Conservation (phyloP, 345 rosid species). For the Alliaria petiolata region DNA sequence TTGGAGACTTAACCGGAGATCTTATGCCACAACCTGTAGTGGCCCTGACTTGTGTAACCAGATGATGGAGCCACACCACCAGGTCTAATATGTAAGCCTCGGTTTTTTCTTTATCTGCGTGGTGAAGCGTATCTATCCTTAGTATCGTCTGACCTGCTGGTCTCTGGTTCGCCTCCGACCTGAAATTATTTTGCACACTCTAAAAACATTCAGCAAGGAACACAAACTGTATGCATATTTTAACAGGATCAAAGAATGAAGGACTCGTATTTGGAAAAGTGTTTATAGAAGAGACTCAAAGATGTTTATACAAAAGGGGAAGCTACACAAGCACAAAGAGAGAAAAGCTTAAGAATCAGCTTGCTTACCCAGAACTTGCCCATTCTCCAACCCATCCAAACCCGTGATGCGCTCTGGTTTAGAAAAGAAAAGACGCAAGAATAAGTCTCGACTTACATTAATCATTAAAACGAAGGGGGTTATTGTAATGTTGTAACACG, state of each 20-base stretch:
- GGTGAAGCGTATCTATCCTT: constrained; percentile 89
- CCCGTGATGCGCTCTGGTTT: constrained; percentile 92
- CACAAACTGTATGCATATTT: neutral
- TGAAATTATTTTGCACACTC: constrained; percentile 24
- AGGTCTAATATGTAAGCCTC: constrained; percentile 74
- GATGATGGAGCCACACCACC: constrained; percentile 92
- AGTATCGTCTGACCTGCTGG: constrained; percentile 78
- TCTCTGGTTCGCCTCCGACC: constrained; percentile 72
- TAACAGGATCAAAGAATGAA: too few species aligned
- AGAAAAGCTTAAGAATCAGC: constrained; percentile 7
- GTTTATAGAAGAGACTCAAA: too few species aligned
- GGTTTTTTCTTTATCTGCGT: constrained; percentile 89
- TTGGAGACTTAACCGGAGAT: constrained; percentile 87
- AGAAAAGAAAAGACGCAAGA: constrained; percentile 19
- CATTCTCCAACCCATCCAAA: constrained; percentile 99
- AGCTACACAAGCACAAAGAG: neutral
- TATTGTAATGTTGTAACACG: neutral
- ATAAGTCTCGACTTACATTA: neutral
- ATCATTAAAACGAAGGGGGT: neutral
- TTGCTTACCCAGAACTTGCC: constrained; percentile 91
- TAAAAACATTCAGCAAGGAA: constrained; percentile 3
- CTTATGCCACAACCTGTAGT: constrained; percentile 53
- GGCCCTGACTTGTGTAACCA: constrained; percentile 71
- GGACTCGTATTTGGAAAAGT: too few species aligned
- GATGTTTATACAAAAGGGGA: too few species aligned